phyloP scores from a whole-genome alignment of 805 yeast genomes.

The Starmerella apicola region DNA sequence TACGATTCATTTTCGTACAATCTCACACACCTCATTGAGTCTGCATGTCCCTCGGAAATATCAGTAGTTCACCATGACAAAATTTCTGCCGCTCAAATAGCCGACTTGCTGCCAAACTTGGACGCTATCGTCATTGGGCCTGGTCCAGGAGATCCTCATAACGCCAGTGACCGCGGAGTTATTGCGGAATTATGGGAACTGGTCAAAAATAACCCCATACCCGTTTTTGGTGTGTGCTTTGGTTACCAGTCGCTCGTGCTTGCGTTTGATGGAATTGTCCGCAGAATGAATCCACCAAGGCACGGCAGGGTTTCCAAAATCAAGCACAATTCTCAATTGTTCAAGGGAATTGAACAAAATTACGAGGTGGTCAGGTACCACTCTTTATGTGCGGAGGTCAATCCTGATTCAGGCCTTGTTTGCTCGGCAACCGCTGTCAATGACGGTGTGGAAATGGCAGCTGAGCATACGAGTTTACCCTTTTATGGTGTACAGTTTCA shows the following conservation, averaged over 20 bases:
- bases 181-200: constrained; percentile 43
- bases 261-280: constrained; percentile 45
- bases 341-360: constrained; percentile 30
- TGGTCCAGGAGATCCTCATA: constrained; percentile 86
- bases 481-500: constrained; percentile 94
- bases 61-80: constrained; percentile 54
- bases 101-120: constrained; percentile 37
- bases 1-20: constrained; percentile 93
- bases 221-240: constrained; percentile 81
- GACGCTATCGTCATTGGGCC: constrained; percentile 86
- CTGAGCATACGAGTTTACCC: constrained; percentile 45
- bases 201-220: constrained; percentile 32
- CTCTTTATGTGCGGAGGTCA: constrained; percentile 48
- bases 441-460: constrained; percentile 64
- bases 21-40: constrained; percentile 47
- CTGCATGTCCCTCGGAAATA: constrained; percentile 36
- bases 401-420: background rate
- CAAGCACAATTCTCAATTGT: constrained; percentile 30
- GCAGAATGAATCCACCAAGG: constrained; percentile 43
- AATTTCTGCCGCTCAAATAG: constrained; percentile 29
- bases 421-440: constrained; percentile 23
- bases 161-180: constrained; percentile 56
- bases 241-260: constrained; percentile 80
- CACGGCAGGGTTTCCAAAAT: constrained; percentile 78
- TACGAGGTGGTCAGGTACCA: constrained; percentile 80